Evolutionary conservation across 192 early-diverging fungal species (phyloP), one percentile per base, ranked within the genome.

Genomic region (Backusella luteola): DNA sequence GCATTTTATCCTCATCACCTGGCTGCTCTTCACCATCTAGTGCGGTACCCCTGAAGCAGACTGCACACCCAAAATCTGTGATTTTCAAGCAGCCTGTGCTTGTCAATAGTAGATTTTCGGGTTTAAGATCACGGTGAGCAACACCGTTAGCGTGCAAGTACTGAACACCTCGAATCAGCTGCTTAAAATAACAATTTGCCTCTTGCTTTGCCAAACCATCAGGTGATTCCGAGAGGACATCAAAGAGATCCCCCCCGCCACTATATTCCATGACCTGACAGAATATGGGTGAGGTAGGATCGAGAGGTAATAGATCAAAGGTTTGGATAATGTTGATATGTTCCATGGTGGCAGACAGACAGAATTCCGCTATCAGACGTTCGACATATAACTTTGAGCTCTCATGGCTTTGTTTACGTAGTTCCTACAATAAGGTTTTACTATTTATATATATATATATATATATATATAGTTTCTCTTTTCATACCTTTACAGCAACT

Each of bases 31-130:
- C 52, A 39, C 69, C 42, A 36, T 59, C 44, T 52, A 41, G 34
- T 34, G 14, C 59, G 36, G 85, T 35, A 9, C 73, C 84, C 63
- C 90, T 82, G 87, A 99, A 99, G 14, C 97, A 96, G 73, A 95
- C 94, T 5, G 94, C 92, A 23, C 96, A 95, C 38, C 97, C 97
- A 90, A 99, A 99, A 86, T 99, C 97, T 1, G 96, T 95, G 80
- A 99, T 95, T 83, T 99, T 99, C 74, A 99, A 76, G 46, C 89
- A 90, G 74, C 91, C 90, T 26, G 86, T 80, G 0, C 81, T 83
- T 79, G 96, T 94, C 73, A 99, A 83, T 26, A 99, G 86, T 46
- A 98, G 76, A 85, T 99, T 99, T 83, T 98, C 90, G 29, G 91
- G 88, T 78, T 91, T 92, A 76, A 92, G 84, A 76, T 94, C 90